Conservation (phyloP, 2,329 filamentous ascomycete species). For the Chrysosporium queenslandicum region DNA sequence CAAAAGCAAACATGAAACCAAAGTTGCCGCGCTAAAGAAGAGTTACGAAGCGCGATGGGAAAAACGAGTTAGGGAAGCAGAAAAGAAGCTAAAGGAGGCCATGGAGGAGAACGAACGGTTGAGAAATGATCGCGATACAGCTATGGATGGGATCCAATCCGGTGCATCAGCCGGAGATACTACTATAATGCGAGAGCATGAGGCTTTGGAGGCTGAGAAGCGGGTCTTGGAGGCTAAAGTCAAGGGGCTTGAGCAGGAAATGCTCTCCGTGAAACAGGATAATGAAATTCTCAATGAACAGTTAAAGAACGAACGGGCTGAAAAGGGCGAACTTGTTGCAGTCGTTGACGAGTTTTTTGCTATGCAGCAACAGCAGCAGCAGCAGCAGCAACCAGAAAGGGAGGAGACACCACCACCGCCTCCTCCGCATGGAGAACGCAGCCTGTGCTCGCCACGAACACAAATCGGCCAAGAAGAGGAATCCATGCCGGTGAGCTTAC, state of each 20-base stretch:
- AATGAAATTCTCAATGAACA: constrained; percentile 55
- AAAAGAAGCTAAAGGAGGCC: constrained; percentile 59
- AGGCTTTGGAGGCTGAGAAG: constrained; percentile 56
- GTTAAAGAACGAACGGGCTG: constrained; percentile 42
- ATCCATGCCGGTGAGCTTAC: background rate
- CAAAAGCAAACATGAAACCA: constrained; percentile 94
- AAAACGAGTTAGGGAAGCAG: constrained; percentile 72
- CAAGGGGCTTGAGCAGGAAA: constrained; percentile 62
- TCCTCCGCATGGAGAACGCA: background rate
- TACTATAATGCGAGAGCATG: constrained; percentile 41
- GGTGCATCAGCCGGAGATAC: constrained; percentile 34
- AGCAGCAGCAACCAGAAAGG: constrained; percentile 11
- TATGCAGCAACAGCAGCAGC: constrained; percentile 28
- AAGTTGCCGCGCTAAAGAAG: constrained; percentile 78
- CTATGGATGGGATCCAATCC: constrained; percentile 44
- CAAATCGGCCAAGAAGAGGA: background rate
- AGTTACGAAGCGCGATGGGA: constrained; percentile 79
- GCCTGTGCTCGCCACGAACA: background rate
- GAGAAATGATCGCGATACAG: constrained; percentile 54
- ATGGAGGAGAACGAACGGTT: constrained; percentile 66
- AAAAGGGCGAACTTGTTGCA: constrained; percentile 41
- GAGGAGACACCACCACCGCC: constrained; percentile 1
- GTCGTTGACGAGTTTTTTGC: constrained; percentile 39
- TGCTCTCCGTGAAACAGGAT: constrained; percentile 59
- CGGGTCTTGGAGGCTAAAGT: constrained; percentile 63